phyloP scores from a whole-genome alignment of 495 filamentous ascomycete genomes.

The Glonium stellatum region DNA sequence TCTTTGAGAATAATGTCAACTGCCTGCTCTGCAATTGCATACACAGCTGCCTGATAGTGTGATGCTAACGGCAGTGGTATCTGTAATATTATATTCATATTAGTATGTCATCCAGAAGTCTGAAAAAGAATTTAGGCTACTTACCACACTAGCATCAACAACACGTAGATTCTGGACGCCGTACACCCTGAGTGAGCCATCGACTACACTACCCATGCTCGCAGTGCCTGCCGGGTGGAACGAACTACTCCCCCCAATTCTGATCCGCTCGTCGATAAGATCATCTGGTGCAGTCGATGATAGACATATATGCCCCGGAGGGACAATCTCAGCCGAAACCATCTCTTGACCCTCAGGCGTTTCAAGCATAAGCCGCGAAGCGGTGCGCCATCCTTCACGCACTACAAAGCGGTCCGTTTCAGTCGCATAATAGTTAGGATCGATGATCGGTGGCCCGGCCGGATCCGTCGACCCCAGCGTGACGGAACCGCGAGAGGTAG shows the following conservation, averaged over 20 bases:
- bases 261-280: slow-evolving; percentile 16
- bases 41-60: slow-evolving; percentile 19
- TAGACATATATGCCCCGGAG: neutral
- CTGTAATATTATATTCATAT: slow-evolving; percentile 1
- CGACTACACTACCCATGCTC: slow-evolving; percentile 35
- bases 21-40: slow-evolving; percentile 24
- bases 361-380: slow-evolving; percentile 10
- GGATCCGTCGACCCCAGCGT: slow-evolving; percentile 51
- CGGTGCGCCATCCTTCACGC: slow-evolving; percentile 13
- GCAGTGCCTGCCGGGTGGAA: slow-evolving; percentile 32
- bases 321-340: slow-evolving; percentile 3
- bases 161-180: slow-evolving; percentile 30
- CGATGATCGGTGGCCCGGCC: slow-evolving; percentile 46
- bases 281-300: slow-evolving; percentile 13
- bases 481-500: slow-evolving; percentile 45
- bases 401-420: slow-evolving; percentile 16
- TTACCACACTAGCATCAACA: slow-evolving; percentile 32
- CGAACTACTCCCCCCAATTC: slow-evolving; percentile 7
- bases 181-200: slow-evolving; percentile 30
- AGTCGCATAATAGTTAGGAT: slow-evolving; percentile 41
- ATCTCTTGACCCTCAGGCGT: slow-evolving; percentile 20
- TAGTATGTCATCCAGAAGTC: neutral
- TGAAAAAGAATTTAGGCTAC: neutral
- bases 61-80: slow-evolving; percentile 20
- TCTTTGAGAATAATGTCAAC: slow-evolving; percentile 20